Base-by-base conservation (phyloP, 805 yeast species). In the Candida jianshihensis region DNA sequence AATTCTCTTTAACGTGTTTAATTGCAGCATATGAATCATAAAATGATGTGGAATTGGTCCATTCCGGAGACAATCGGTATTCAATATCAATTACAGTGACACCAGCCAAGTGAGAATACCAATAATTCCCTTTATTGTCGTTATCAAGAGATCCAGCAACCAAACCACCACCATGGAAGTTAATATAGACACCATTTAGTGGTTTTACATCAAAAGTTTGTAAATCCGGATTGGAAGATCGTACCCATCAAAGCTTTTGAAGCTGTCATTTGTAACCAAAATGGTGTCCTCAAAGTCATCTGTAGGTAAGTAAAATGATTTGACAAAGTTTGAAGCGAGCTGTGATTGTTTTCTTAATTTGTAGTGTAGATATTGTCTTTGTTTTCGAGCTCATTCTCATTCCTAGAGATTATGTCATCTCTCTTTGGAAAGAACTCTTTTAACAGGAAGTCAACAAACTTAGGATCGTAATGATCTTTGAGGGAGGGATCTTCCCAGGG, bases 81-180 rank as follows among this genome's bases (percentile, higher is more conserved):
- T 36, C 26, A 27, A 36, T 31, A 31, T 36, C 35, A 25, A 44
- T 40, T 19, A 51, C 41, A 15, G 48, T 39, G 7, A 50, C 45
- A 24, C 48, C 54, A 10, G 42, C 15, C 8, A 52, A 19, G 47
- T 15, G 48, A 33, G 26, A 49, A 36, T 37, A 38, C 48, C 34
- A 26, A 13, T 34, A 31, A 11, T 30, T 28, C 12, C 30, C 36
- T 8, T 13, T 13, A 2, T 18, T 16, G 21, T 36, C 39, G 14
- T 20, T 26, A 5, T 24, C 24, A 3, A 34, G 15, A 8, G 20
- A 32, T 14, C 41, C 41, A n/a, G 22, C 11, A 3, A 32, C 13
- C n/a, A 28, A 35, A 12, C 41, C 41, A 28, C 41, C 41, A 17
- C 41, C 38, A 32, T 38, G 38, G 21, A 18, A 35, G 22, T 31